phyloP scores from a whole-genome alignment of 164 flowering plant species.

The Macadamia tetraphylla region DNA sequence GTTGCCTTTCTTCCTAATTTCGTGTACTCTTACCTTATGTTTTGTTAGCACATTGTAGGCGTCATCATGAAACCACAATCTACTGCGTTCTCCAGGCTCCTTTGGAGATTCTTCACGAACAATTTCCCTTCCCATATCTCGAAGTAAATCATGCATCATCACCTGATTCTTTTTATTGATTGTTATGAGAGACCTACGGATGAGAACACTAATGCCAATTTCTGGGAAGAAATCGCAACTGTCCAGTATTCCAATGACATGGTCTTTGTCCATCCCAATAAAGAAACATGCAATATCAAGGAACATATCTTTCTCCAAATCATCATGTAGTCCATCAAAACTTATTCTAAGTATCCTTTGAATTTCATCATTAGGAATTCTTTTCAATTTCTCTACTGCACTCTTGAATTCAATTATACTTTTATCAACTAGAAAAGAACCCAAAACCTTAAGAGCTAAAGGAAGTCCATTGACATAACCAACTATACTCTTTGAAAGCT shows the following conservation, averaged over 20 bases:
- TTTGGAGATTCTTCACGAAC: background rate
- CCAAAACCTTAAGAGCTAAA: background rate
- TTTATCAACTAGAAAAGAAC: no score
- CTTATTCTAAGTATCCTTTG: slow-evolving; percentile 4
- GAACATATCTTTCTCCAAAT: background rate
- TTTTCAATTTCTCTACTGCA: no score
- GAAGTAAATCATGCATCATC: slow-evolving; percentile 3
- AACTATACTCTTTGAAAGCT: no score
- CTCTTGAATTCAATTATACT: no score
- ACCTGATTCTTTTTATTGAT: background rate
- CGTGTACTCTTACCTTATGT: background rate
- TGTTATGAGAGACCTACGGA: slow-evolving; percentile 1
- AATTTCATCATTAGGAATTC: no score
- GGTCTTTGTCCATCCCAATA: background rate
- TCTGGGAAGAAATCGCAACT: slow-evolving; percentile 1
- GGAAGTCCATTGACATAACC: background rate
- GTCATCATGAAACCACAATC: slow-evolving; percentile 10
- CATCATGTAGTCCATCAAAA: slow-evolving; percentile 9
- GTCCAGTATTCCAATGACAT: background rate
- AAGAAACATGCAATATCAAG: slow-evolving; percentile 6
- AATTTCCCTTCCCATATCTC: slow-evolving; percentile 7
- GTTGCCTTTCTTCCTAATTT: no score
- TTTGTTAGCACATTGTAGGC: slow-evolving; percentile 1
- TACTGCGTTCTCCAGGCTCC: slow-evolving; percentile 9
- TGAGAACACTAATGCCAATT: background rate